Conservation (phyloP, 352 stramenopile species). For the Pythium coloratum region DNA sequence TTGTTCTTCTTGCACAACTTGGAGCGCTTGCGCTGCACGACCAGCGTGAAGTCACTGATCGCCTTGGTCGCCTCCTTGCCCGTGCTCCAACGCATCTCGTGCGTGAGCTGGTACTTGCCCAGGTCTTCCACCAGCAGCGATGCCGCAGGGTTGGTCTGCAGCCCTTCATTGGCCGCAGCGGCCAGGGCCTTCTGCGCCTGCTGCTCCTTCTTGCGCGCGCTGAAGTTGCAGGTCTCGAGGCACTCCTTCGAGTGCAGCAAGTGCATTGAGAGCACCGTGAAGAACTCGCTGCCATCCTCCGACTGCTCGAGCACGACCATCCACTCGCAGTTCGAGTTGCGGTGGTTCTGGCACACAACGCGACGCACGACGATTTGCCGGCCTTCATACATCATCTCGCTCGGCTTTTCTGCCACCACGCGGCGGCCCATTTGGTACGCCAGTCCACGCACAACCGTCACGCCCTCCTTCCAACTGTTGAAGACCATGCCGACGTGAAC, state of each 20-base stretch:
- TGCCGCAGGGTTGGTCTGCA: slow-evolving; percentile 27
- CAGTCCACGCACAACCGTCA: slow-evolving; percentile 47
- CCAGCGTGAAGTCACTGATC: slow-evolving; percentile 74
- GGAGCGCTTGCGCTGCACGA: slow-evolving; percentile 78
- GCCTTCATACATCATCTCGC: slow-evolving; percentile 42
- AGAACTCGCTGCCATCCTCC: slow-evolving; percentile 37
- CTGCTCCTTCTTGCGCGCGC: slow-evolving; percentile 51
- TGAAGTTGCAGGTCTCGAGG: slow-evolving; percentile 78
- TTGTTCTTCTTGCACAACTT: slow-evolving; percentile 83
- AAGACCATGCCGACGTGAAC: slow-evolving; percentile 52
- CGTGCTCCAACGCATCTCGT: slow-evolving; percentile 80
- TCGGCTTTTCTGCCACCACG: slow-evolving; percentile 51
- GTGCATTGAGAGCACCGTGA: slow-evolving; percentile 54
- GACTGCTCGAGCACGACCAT: slow-evolving; percentile 61
- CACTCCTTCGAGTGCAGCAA: slow-evolving; percentile 73
- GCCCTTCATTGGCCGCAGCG: slow-evolving; percentile 13
- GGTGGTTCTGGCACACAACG: slow-evolving; percentile 70
- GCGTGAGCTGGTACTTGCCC: slow-evolving; percentile 68
- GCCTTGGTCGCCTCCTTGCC: slow-evolving; percentile 78
- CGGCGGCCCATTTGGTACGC: slow-evolving; percentile 61
- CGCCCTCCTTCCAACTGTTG: slow-evolving; percentile 57
- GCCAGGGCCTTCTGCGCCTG: slow-evolving; percentile 23
- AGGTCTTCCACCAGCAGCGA: slow-evolving; percentile 59
- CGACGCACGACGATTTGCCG: slow-evolving; percentile 48
- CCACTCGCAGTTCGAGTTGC: slow-evolving; percentile 73